Evolutionary conservation across 1,284 basidiomycete genomes (phyloP), one percentile per base, ranked within the genome.

Genomic region (Mycosarcoma maydis): DNA sequence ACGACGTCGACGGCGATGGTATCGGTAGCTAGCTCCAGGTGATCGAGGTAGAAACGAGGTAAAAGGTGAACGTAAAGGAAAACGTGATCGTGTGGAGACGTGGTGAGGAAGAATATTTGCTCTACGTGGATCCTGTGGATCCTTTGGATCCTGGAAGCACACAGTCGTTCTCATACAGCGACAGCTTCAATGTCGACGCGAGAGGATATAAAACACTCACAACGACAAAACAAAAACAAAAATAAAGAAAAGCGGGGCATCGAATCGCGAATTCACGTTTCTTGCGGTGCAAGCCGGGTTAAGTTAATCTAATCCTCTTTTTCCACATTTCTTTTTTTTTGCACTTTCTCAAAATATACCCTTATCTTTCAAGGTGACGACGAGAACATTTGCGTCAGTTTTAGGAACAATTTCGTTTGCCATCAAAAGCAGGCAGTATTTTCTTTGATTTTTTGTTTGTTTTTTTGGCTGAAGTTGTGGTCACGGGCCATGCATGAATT

Each of bases 81-180:
- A 22, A 45, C 17, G 44, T 46, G 44, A 46, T 46, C 23, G 43
- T 46, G 57, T 44, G 58, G 42, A 60, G 58, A 48, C 32, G 40
- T 33, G 37, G 32, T 29, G 47, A 44, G 22, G 39, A 61, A 55
- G 47, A 54, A 54, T 51, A 60, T 49, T 54, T 41, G 27, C 27
- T 29, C 13, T 29, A 7, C 13, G 7, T 43, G 3, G 17, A 4
- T 23, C 13, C 30, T 34, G 19, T 29, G 13, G 19, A 2, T n/a
- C n/a, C n/a, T n/a, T n/a, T n/a, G n/a, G n/a, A n/a, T n/a, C n/a
- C n/a, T n/a, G n/a, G n/a, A 32, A 33, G 39, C 36, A 29, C 22
- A 39, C 29, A 50, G 30, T 17, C 43, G 43, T 22, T 34, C 43
- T 32, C 46, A 11, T 3, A 30, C 36, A 30, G 36, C 36, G 30